phyloP scores from a whole-genome alignment of 257 asterid genomes.

The Nicotiana noctiflora region DNA sequence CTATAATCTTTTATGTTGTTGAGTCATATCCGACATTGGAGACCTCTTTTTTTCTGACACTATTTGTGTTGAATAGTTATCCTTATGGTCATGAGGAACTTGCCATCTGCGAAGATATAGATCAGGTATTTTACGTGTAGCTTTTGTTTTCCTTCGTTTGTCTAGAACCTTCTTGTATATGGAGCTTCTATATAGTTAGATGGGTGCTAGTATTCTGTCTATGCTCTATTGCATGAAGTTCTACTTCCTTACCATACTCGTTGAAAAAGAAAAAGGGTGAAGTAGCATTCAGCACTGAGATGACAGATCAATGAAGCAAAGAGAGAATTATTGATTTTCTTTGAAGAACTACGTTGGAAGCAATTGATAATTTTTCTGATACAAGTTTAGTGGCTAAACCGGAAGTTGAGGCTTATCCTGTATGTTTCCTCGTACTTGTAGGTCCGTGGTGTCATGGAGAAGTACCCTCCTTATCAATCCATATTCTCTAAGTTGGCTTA shows the following conservation, averaged over 20 bases:
- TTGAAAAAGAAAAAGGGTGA: neutral
- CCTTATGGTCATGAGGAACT: conserved; percentile 95
- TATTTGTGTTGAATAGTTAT: conserved; percentile 34
- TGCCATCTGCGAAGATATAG: conserved; percentile 74
- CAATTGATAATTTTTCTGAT: neutral
- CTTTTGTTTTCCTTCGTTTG: neutral
- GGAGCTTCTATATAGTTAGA: neutral
- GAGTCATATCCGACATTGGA: neutral
- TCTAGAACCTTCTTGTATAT: neutral
- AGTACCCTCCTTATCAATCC: conserved; percentile 81
- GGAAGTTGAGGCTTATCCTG: neutral
- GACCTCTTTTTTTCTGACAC: neutral
- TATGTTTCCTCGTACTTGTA: conserved; percentile 17
- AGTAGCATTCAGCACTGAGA: neutral
- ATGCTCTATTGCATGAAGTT: neutral
- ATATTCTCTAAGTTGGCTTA: conserved; percentile 68
- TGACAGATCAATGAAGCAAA: neutral
- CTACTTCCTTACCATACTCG: neutral
- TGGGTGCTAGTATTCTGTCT: neutral
- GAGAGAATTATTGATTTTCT: neutral
- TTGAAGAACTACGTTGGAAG: neutral
- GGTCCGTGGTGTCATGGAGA: conserved; percentile 85
- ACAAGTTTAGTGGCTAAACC: neutral
- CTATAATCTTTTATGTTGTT: neutral
- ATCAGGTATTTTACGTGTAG: conserved; percentile 49